These are phyloP conservation scores for Eimeria tenella DNA, from an alignment of 169 alveolate genomes.

Conservation along the genomic window DNA sequence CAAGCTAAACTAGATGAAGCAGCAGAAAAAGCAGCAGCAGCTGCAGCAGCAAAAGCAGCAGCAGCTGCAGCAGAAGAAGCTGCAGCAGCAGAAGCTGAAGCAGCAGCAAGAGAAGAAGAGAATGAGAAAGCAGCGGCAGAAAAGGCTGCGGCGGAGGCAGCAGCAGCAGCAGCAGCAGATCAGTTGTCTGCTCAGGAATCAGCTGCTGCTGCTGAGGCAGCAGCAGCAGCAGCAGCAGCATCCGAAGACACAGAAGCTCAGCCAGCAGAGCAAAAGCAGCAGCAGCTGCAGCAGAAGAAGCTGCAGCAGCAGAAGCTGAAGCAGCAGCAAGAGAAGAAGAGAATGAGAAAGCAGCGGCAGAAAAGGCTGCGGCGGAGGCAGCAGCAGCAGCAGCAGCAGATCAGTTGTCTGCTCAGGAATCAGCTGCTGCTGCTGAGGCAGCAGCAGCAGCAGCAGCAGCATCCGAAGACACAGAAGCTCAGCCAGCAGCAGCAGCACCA, in stretches of 20 bases:
- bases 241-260: neutral
- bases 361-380: neutral
- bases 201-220: neutral
- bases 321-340: neutral
- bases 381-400: neutral
- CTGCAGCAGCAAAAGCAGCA: too few species aligned
- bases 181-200: neutral
- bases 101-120: neutral
- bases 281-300: neutral
- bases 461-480: neutral
- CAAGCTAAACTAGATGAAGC: too few species aligned
- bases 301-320: neutral
- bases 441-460: neutral
- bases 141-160: neutral
- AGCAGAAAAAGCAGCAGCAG: too few species aligned
- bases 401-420: neutral
- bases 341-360: neutral
- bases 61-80: too few species aligned
- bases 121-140: neutral
- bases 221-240: neutral
- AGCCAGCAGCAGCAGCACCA: neutral
- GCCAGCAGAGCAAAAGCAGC: neutral
- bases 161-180: neutral
- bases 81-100: too few species aligned
- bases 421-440: neutral